A percentile compares a stretch with the other conserved stretches of the same genome.
These are phyloP conservation scores for Umbelopsis sp. DNA, from an alignment of 192 early-diverging fungal genomes.

Conservation along the genomic window DNA sequence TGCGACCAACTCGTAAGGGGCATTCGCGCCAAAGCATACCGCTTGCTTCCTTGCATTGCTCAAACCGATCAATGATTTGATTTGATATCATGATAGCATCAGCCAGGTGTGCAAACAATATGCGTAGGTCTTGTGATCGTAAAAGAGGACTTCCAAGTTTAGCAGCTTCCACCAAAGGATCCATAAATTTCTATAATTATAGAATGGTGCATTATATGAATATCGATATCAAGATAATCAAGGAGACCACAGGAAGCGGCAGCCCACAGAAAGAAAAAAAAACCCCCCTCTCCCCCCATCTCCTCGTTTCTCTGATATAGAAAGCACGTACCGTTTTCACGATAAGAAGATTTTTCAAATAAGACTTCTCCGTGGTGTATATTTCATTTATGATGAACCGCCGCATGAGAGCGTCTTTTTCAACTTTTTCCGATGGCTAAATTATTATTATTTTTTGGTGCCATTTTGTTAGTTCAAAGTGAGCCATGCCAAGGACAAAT, in stretches of 20 bases:
- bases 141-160: constrained; percentile 32
- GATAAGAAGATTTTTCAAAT: background rate
- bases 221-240: background rate
- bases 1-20: constrained; percentile 22
- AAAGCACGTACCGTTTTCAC: constrained; percentile 25
- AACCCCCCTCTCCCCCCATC: too few species aligned
- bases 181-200: constrained; percentile 40
- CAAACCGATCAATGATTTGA: constrained; percentile 17
- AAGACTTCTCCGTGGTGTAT: constrained; percentile 32
- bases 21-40: constrained; percentile 1
- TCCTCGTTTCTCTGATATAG: background rate
- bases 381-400: constrained; percentile 34
- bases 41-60: constrained; percentile 19
- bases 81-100: constrained; percentile 36
- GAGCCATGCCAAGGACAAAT: background rate
- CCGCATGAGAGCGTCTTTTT: constrained; percentile 16
- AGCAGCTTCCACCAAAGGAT: constrained; percentile 27
- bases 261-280: too few species aligned
- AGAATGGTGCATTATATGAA: background rate
- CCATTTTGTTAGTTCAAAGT: background rate
- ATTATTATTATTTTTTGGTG: too few species aligned
- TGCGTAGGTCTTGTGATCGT: constrained; percentile 30
- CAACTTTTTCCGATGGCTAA: background rate
- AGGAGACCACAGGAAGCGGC: too few species aligned
- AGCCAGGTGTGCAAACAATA: constrained; percentile 38